Evolutionary conservation across 176 grass and related monocot genomes (phyloP).

Genomic region (Puya raimondii): DNA sequence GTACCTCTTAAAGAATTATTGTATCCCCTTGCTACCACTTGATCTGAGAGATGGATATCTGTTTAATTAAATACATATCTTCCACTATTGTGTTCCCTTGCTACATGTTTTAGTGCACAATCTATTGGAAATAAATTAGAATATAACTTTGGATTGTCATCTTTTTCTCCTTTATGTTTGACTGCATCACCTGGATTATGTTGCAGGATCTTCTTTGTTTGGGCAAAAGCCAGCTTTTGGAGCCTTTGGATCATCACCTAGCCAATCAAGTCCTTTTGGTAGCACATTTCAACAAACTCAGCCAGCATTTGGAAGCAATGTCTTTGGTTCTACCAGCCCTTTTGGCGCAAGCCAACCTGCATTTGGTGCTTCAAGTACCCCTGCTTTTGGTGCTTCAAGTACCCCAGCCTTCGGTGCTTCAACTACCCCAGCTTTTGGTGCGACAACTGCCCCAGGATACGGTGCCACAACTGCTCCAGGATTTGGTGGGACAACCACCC

Average conservation of each 20-base stretch:
- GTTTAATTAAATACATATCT: too few relatives aligned
- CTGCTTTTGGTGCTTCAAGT: conserved; percentile 31
- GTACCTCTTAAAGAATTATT: too few relatives aligned
- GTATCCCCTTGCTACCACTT: too few relatives aligned
- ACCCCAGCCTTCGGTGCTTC: conserved; percentile 40
- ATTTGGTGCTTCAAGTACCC: conserved; percentile 27
- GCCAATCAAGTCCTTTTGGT: conserved; percentile 68
- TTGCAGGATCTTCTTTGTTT: conserved; percentile 69
- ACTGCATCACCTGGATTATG: neutral
- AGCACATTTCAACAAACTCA: conserved; percentile 73
- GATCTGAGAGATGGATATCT: too few relatives aligned
- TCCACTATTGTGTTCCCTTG: neutral
- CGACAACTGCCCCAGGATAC: conserved; percentile 21
- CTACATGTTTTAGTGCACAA: neutral
- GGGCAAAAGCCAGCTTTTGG: conserved; percentile 87
- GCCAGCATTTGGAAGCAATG: conserved; percentile 56
- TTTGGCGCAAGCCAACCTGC: conserved; percentile 40
- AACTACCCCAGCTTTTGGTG: conserved; percentile 19
- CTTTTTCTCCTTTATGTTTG: neutral
- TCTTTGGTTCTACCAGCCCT: conserved; percentile 45
- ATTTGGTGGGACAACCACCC: conserved; percentile 43
- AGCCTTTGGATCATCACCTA: conserved; percentile 67
- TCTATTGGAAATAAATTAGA: neutral
- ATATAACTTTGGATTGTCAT: neutral
- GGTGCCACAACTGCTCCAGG: conserved; percentile 37